Base-by-base conservation (phyloP, 495 filamentous ascomycete genomes). In the Penicillium flavigenum region DNA sequence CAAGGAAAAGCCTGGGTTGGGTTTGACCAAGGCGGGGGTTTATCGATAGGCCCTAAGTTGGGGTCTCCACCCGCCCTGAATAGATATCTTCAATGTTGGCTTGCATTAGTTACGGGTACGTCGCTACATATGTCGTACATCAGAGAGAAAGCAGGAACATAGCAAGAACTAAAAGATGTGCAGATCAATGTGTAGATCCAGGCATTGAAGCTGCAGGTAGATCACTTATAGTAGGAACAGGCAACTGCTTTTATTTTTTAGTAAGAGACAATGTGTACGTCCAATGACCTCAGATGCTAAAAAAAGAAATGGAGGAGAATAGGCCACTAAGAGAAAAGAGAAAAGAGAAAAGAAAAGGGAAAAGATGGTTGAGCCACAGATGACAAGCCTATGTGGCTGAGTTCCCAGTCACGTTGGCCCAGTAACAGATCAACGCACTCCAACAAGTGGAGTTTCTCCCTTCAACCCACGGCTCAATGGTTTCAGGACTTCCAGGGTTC, bases 361-460 rank as follows among this genome's bases (percentile, higher is more conserved):
- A 24, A 22, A 22, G 24, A 24, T 3, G 24, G 24, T 26, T 26
- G 24, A 26, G 24, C 53, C 58, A 51, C 51, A 51, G 0, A 17
- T 38, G 49, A 38, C 47, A 52, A 48, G 41, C 10, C 44, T 9
- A 27, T 34, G 48, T 51, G 56, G 56, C 56, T 58, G 47, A 41
- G 48, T 5, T 1, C 20, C 29, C 73, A 24, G 22, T 24, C 36
- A 48, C 22, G 72, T 75, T 75, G 72, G 72, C 72, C 72, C 65
- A 73, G 71, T 66, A 71, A 75, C 57, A 47, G 26, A 17, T 7
- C n/a, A 9, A n/a, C n/a, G n/a, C 31, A 3, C 29, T 31, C 14
- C 34, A 17, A 50, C 34, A 17, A 47, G 44, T 63, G 48, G 51
- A 39, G 29, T 26, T 14, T 34, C 32, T n/a, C 38, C 48, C 49